A percentile compares a stretch with the other conserved stretches of the same genome.
Evolutionary conservation across 176 grass and related monocot genomes (phyloP).

Genomic region (Chloris gayana): DNA sequence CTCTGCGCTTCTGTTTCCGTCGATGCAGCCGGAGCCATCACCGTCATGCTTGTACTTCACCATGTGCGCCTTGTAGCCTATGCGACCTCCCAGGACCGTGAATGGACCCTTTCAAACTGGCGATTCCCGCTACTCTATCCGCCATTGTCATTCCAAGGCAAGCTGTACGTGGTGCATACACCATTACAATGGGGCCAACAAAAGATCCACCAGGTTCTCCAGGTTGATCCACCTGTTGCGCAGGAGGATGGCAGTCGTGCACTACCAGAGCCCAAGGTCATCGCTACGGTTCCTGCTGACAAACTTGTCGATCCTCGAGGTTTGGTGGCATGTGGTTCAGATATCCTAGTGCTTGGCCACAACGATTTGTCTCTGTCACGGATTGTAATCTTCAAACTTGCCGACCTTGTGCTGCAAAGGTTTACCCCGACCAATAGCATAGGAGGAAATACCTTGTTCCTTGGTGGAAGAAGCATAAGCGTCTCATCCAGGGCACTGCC

Average conservation of each 20-base stretch:
- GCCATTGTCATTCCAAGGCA: background rate
- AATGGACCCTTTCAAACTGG: constrained; percentile 9
- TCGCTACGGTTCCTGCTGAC: background rate
- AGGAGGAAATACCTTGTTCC: background rate
- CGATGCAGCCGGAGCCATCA: background rate
- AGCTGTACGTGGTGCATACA: background rate
- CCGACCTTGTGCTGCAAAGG: constrained; percentile 9
- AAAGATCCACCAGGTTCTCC: background rate
- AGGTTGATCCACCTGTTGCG: background rate
- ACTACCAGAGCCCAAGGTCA: background rate
- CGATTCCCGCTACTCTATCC: fast-evolving
- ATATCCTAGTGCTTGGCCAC: constrained; percentile 6
- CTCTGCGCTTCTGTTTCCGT: background rate
- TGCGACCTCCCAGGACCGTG: background rate
- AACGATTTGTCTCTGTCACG: background rate
- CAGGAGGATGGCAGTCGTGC: background rate
- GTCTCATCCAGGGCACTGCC: constrained; percentile 18
- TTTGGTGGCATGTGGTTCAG: constrained; percentile 1
- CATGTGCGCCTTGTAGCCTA: background rate
- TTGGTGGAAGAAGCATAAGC: background rate
- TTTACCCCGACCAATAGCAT: constrained; percentile 19
- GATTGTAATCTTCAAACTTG: constrained; percentile 5
- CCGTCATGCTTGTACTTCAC: background rate
- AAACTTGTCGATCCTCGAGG: background rate
- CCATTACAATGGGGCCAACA: background rate